A percentile compares a stretch with the other conserved stretches of the same genome.
Conservation (phyloP, 257 asterid genomes). For the Cinchona pubescens region DNA sequence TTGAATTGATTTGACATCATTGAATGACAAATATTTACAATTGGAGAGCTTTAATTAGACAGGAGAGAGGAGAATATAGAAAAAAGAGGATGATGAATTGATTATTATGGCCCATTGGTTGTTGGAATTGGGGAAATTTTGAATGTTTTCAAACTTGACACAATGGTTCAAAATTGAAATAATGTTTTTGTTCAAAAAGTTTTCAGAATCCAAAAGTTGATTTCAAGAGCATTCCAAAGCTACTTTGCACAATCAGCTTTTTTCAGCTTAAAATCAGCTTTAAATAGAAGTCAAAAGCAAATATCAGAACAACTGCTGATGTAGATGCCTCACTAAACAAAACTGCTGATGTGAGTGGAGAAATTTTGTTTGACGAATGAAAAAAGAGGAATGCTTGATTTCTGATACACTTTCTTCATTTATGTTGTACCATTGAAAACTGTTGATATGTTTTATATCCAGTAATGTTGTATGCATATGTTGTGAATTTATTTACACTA, state of each 20-base stretch:
- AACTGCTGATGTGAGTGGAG: neutral
- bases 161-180: too few relatives aligned
- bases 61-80: too few relatives aligned
- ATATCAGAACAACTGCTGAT: neutral
- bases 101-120: too few relatives aligned
- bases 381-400: neutral
- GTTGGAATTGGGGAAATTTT: too few relatives aligned
- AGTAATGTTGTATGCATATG: neutral
- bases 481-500: neutral
- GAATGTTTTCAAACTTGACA: too few relatives aligned
- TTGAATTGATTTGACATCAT: too few relatives aligned
- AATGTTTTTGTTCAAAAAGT: neutral
- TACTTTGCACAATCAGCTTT: neutral
- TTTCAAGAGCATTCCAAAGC: neutral
- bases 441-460: neutral
- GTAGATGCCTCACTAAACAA: neutral
- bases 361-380: neutral
- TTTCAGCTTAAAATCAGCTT: neutral
- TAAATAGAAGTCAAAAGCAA: neutral
- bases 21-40: too few relatives aligned
- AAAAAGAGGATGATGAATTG: too few relatives aligned
- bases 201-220: neutral
- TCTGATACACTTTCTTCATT: neutral
- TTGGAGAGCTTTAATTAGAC: too few relatives aligned
- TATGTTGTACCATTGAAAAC: neutral